Percentiles rank a stretch among this genome's conserved stretches.
Conservation (phyloP, 208 protist species). For the Acanthamoeba lenticulata region DNA sequence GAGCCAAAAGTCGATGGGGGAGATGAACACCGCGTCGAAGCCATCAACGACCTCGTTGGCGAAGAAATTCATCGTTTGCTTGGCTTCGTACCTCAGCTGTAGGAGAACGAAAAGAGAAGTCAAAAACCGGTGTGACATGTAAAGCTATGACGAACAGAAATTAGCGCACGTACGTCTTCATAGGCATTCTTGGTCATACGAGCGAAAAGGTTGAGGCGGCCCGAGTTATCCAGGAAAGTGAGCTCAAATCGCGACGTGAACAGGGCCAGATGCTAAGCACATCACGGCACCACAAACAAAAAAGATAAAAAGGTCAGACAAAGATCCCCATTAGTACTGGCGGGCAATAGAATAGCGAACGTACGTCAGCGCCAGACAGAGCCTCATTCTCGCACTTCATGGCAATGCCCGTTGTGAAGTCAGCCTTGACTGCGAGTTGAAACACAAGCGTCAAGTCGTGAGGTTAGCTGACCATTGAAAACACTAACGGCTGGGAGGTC, state of each 20-base stretch:
- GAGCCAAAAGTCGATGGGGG: background rate
- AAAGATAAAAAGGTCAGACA: background rate
- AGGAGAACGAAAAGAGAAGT: background rate
- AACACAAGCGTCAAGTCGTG: no score
- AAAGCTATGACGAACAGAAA: background rate
- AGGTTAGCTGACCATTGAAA: background rate
- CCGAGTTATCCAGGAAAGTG: constrained; percentile 56
- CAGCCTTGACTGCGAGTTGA: background rate
- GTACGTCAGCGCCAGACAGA: constrained; percentile 10
- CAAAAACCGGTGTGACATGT: no score
- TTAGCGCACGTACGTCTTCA: background rate
- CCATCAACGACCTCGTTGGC: background rate
- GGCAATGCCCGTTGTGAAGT: background rate
- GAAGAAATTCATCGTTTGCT: constrained; percentile 43
- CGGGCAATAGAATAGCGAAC: no score
- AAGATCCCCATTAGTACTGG: no score
- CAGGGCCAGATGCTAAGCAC: background rate
- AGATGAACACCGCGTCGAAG: constrained; percentile 65
- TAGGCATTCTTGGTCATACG: constrained; percentile 54
- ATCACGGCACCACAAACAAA: background rate
- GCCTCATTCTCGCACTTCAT: constrained; percentile 63
- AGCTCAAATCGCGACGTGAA: constrained; percentile 27
- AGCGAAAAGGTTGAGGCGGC: constrained; percentile 37
- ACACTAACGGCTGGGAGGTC: background rate
- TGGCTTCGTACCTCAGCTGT: constrained; percentile 35